These are phyloP conservation scores for Entoloma clypeatum DNA, from an alignment of 1,284 basidiomycete genomes.

Conservation along the genomic window DNA sequence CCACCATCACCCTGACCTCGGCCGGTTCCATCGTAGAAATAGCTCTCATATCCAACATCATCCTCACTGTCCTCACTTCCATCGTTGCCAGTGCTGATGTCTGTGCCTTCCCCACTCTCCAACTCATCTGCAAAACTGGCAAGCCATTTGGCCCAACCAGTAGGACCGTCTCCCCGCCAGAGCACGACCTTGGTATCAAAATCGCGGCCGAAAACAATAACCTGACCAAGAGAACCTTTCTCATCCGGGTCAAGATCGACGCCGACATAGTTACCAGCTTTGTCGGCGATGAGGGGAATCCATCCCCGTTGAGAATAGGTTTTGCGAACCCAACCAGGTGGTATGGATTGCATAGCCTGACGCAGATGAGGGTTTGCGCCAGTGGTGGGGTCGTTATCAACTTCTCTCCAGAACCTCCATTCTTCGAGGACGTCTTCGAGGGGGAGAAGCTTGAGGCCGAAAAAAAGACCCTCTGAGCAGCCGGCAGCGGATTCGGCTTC, in stretches of 20 bases:
- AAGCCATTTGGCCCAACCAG: constrained; percentile 95
- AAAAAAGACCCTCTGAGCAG: constrained; percentile 86
- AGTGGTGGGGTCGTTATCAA: constrained; percentile 80
- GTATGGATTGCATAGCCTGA: constrained; percentile 85
- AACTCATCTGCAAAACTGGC: constrained; percentile 92
- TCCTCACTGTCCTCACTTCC: constrained; percentile 75
- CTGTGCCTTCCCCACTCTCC: constrained; percentile 85
- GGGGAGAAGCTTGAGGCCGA: constrained; percentile 79
- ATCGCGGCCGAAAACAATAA: constrained; percentile 96
- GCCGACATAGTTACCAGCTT: constrained; percentile 95
- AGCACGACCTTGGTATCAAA: constrained; percentile 98
- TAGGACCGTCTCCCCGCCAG: constrained; percentile 85
- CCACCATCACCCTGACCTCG: constrained; percentile 73
- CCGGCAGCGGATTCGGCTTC: constrained; percentile 83
- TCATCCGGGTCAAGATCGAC: constrained; percentile 89
- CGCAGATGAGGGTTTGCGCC: constrained; percentile 71
- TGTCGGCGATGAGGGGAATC: constrained; percentile 93
- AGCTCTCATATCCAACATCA: constrained; percentile 81
- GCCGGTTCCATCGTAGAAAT: constrained; percentile 78
- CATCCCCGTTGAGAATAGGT: constrained; percentile 94
- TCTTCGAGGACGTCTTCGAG: constrained; percentile 90
- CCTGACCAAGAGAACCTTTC: constrained; percentile 80
- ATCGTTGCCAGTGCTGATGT: constrained; percentile 67
- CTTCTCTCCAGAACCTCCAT: constrained; percentile 91
- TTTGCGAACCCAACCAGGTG: constrained; percentile 85